These are phyloP conservation scores for Euphorbia schlechtendalii DNA, from an alignment of 441 rosid species.

Conservation along the genomic window DNA sequence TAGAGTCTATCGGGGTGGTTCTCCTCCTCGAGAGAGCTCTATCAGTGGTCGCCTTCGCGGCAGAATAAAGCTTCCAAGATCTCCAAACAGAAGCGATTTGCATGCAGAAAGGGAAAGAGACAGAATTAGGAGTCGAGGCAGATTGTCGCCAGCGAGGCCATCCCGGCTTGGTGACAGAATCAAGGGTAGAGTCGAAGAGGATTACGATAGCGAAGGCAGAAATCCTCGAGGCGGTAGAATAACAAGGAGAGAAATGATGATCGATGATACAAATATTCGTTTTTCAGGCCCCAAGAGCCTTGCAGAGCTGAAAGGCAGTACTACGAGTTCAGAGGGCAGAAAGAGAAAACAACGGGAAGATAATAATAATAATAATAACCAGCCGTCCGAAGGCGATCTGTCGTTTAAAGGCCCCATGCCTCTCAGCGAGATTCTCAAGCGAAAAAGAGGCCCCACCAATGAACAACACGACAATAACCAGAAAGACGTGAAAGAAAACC, in stretches of 20 bases:
- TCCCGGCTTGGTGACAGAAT: slow-evolving; percentile 51
- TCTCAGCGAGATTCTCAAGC: no score
- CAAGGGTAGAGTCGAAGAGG: slow-evolving; percentile 41
- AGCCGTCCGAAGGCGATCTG: no score
- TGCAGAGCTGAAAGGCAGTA: no score
- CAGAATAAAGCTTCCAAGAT: slow-evolving; percentile 74
- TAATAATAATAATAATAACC: no score
- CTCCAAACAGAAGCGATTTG: slow-evolving; percentile 30
- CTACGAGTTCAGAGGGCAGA: no score
- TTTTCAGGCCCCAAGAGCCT: slow-evolving; percentile 39
- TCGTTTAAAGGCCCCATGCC: no score
- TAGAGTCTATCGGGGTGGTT: slow-evolving; percentile 33
- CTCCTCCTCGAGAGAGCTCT: slow-evolving; percentile 36
- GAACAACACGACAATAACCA: no score
- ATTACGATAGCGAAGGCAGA: slow-evolving; percentile 35
- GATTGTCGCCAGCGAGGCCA: slow-evolving; percentile 35
- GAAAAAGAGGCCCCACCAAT: no score
- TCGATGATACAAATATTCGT: slow-evolving; percentile 30
- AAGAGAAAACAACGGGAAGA: no score
- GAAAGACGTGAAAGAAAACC: no score
- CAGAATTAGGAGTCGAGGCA: slow-evolving; percentile 44
- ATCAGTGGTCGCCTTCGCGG: slow-evolving; percentile 63
- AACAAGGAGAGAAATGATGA: slow-evolving; percentile 41
- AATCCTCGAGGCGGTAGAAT: slow-evolving; percentile 28
- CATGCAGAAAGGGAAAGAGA: slow-evolving; percentile 47